Conservation (phyloP, 1,284 basidiomycete genomes). For the Vanrija pseudolonga region DNA sequence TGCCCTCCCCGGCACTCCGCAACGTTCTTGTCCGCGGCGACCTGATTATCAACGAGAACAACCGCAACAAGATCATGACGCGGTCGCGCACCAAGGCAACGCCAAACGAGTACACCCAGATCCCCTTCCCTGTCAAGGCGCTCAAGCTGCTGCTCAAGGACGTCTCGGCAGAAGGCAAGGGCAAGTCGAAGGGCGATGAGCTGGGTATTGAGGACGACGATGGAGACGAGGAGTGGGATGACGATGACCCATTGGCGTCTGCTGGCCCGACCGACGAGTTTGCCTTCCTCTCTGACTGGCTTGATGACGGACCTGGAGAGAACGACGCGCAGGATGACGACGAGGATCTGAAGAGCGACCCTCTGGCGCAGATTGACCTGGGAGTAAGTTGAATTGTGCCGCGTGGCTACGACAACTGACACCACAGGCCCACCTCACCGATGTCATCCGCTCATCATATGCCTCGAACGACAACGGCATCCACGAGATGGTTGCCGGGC, state of each 20-base stretch:
- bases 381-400: constrained; percentile 56
- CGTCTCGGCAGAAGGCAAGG: constrained; percentile 59
- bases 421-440: constrained; percentile 29
- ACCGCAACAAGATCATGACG: constrained; percentile 87
- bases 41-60: constrained; percentile 74
- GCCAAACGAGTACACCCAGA: constrained; percentile 77
- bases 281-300: constrained; percentile 50
- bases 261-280: constrained; percentile 48
- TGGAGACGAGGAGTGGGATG: constrained; percentile 78
- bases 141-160: constrained; percentile 85
- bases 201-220: constrained; percentile 64
- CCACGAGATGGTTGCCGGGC: constrained; percentile 60
- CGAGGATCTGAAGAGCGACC: constrained; percentile 81
- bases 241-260: constrained; percentile 60
- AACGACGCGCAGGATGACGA: constrained; percentile 75
- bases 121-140: constrained; percentile 85
- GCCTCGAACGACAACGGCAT: constrained; percentile 64
- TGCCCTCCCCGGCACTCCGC: constrained; percentile 63
- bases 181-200: constrained; percentile 58
- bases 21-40: constrained; percentile 83
- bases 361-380: constrained; percentile 83
- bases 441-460: constrained; percentile 65
- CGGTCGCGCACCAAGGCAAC: constrained; percentile 79
- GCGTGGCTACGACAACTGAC: neutral
- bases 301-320: constrained; percentile 66